A percentile compares a stretch with the other conserved stretches of the same genome.
Evolutionary conservation across 495 filamentous ascomycete species (phyloP).

Genomic region (Chaetomium fimeti): DNA sequence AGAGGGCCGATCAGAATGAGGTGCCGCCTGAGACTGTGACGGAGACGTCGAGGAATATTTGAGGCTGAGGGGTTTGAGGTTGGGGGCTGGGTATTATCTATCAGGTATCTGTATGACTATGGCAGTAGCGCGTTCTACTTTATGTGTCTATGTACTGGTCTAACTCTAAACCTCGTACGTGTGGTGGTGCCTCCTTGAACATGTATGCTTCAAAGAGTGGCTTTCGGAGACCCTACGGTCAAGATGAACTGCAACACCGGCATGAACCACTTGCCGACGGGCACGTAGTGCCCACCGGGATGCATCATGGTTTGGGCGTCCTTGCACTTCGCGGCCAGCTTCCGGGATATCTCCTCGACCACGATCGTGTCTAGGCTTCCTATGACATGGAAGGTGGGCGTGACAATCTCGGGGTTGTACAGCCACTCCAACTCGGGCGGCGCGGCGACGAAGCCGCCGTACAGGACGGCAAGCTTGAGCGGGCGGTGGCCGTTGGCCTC

Average conservation of each 20-base stretch:
- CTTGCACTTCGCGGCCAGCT: slow-evolving; percentile 65
- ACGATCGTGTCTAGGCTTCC: slow-evolving; percentile 88
- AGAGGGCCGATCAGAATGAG: slow-evolving; percentile 4
- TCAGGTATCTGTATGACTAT: too few species aligned
- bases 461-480: slow-evolving; percentile 75
- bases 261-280: slow-evolving; percentile 73
- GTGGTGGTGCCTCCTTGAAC: neutral
- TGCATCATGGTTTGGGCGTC: slow-evolving; percentile 69
- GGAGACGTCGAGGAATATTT: slow-evolving; percentile 12
- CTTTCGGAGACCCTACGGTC: too few species aligned
- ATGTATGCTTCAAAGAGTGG: slow-evolving; percentile 36
- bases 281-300: slow-evolving; percentile 92
- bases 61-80: neutral
- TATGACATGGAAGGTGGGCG: slow-evolving; percentile 77
- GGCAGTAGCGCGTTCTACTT: too few species aligned
- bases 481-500: slow-evolving; percentile 54
- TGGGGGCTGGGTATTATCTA: too few species aligned
- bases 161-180: too few species aligned
- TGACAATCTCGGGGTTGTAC: slow-evolving; percentile 73
- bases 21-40: slow-evolving; percentile 17
- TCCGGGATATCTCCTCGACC: slow-evolving; percentile 65
- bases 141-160: too few species aligned
- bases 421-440: slow-evolving; percentile 61
- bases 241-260: slow-evolving; percentile 69
- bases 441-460: slow-evolving; percentile 75